Base-by-base conservation (phyloP, 1,284 basidiomycete genomes). In the Melampsora americana region DNA sequence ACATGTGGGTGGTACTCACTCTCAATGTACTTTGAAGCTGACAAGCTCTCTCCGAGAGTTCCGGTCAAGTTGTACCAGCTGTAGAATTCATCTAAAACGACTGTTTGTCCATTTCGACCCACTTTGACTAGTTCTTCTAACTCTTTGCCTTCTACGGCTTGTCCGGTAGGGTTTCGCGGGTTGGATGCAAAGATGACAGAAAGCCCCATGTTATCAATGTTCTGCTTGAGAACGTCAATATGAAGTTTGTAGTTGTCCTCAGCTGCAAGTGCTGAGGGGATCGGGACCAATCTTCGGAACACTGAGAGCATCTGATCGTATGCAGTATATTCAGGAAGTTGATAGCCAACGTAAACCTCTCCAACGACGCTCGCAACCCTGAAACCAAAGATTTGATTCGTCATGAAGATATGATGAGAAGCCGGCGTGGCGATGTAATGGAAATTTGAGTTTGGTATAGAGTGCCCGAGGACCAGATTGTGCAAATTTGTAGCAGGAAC, bases 341-440 rank as follows among this genome's bases (percentile, higher is more conserved):
- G n/a, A n/a, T n/a, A n/a, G n/a, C n/a, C n/a, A n/a, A n/a, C n/a
- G n/a, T n/a, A n/a, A n/a, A n/a, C n/a, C n/a, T n/a, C n/a, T n/a
- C n/a, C n/a, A n/a, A 96, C 88, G 69, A 95, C 93, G 20, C 92
- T 90, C n/a, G 92, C 92, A 20, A 95, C 87, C 77, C 94, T 89
- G 23, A n/a, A n/a, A 11, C 20, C 11, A 11, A 50, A 14, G 11
- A 60, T 11, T n/a, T 39, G 35, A 11, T 32, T 28, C 23, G 35
- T 65, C 23, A 26, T 30, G 16, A 39, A 30, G 23, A 65, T 28
- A 18, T 50, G 66, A 68, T 3, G 20, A 30, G 46, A 6, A 48
- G 11, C 11, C 11, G 20, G 20, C 20, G 20, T 11, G 46, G 46
- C 46, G 20, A 48, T 48, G 46, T 48, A 20, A 11, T 48, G 46